phyloP scores from a whole-genome alignment of 768 basidiomycete genomes.

The Paxillus involutus region DNA sequence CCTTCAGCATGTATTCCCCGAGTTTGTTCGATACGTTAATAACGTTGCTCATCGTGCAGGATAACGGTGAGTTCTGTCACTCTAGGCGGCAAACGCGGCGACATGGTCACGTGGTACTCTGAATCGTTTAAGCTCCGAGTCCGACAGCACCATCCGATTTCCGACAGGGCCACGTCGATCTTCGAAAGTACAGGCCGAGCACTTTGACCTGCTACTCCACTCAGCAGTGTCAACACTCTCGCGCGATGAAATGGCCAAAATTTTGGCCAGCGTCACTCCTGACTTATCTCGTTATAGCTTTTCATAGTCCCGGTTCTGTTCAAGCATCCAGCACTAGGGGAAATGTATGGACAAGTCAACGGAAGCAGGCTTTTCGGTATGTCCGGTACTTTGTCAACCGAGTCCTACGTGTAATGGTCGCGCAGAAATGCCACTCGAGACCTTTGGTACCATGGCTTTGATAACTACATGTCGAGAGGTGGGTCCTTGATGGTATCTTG shows the following conservation, averaged over 20 bases:
- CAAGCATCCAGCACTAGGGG: constrained; percentile 19
- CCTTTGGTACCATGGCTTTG: constrained; percentile 89
- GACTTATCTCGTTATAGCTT: constrained; percentile 36
- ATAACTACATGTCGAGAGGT: constrained; percentile 88
- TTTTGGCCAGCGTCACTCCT: constrained; percentile 54
- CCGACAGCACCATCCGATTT: too few relatives aligned
- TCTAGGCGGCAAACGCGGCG: background rate
- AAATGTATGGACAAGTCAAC: constrained; percentile 53
- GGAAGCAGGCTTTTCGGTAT: constrained; percentile 58
- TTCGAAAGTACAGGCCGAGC: background rate
- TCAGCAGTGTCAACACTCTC: background rate
- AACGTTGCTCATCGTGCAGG: constrained; percentile 45
- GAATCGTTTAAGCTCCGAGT: too few relatives aligned
- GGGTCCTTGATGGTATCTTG: constrained; percentile 13
- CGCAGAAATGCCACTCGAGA: constrained; percentile 68
- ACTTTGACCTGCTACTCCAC: background rate
- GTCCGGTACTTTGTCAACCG: constrained; percentile 14
- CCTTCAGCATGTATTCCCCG: constrained; percentile 73
- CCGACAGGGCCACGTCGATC: too few relatives aligned
- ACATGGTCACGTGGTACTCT: constrained; percentile 18
- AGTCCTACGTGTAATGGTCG: constrained; percentile 1
- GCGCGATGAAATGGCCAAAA: constrained; percentile 41
- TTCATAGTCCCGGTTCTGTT: constrained; percentile 28
- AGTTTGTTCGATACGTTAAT: constrained; percentile 60
- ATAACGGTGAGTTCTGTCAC: background rate